phyloP scores from a whole-genome alignment of 495 filamentous ascomycete species.

The Oidiodendron maius region DNA sequence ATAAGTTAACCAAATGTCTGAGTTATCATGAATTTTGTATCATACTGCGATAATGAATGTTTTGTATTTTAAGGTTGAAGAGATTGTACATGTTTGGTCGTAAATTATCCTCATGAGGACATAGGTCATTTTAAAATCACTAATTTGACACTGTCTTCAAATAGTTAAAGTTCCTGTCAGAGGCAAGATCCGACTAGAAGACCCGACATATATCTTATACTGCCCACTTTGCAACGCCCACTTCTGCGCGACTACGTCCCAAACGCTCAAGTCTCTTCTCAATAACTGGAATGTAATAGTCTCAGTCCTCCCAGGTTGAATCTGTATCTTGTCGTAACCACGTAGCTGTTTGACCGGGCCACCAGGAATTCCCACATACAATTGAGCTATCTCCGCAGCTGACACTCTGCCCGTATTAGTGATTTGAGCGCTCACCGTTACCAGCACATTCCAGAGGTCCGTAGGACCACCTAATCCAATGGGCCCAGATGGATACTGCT shows the following conservation, averaged over 20 bases:
- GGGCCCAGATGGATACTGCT: conserved; percentile 33
- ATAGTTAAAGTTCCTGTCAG: conserved; percentile 40
- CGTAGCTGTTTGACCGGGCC: conserved; percentile 54
- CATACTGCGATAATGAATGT: too few relatives aligned
- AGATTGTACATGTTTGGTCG: too few relatives aligned
- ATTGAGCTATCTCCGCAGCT: conserved; percentile 78
- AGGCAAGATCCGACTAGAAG: conserved; percentile 60
- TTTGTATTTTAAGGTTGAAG: too few relatives aligned
- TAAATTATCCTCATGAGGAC: too few relatives aligned
- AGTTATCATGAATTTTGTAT: too few relatives aligned
- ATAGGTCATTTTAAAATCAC: too few relatives aligned
- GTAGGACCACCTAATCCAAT: conserved; percentile 77
- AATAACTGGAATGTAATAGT: conserved; percentile 51
- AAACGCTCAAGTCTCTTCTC: conserved; percentile 60
- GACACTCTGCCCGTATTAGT: conserved; percentile 70
- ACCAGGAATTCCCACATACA: conserved; percentile 55
- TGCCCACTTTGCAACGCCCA: conserved; percentile 48
- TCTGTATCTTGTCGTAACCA: conserved; percentile 57
- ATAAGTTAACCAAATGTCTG: too few relatives aligned
- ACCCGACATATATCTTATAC: conserved; percentile 48
- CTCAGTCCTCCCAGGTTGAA: conserved; percentile 35
- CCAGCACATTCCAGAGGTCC: conserved; percentile 58
- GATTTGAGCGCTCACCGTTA: conserved; percentile 69
- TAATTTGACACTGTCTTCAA: too few relatives aligned
- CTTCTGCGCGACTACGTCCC: conserved; percentile 54